These are phyloP conservation scores for Leishmania arabica DNA, from an alignment of 208 protist species.

Conservation along the genomic window DNA sequence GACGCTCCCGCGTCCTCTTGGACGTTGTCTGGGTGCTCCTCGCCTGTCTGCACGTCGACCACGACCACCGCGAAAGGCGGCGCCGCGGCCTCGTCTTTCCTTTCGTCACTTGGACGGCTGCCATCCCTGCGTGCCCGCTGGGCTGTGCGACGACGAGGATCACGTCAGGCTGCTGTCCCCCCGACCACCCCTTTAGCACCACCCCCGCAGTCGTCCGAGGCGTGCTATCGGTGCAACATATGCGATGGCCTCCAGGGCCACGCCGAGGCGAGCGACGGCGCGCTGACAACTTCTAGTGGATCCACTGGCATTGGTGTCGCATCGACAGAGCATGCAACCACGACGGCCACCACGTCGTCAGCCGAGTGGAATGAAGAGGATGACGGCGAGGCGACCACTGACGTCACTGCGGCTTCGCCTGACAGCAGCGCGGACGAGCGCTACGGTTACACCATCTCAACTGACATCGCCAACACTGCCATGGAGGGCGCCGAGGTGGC, in stretches of 20 bases:
- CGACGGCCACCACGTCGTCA: neutral
- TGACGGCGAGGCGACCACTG: slow-evolving; percentile 19
- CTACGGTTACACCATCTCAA: slow-evolving; percentile 33
- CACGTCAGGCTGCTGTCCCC: neutral
- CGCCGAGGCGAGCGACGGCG: neutral
- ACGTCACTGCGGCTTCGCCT: slow-evolving; percentile 1
- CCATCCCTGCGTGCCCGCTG: slow-evolving; percentile 28
- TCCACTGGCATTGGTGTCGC: neutral
- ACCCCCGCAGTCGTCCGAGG: slow-evolving; percentile 11
- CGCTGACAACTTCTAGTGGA: neutral
- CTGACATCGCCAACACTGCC: slow-evolving; percentile 64
- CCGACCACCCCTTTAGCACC: slow-evolving; percentile 1
- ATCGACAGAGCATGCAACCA: neutral
- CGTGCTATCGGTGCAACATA: slow-evolving; percentile 70
- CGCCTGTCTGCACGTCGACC: neutral
- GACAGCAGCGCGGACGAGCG: slow-evolving; percentile 22
- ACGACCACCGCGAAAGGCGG: neutral
- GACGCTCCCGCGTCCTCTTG: neutral
- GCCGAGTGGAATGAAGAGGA: slow-evolving; percentile 35
- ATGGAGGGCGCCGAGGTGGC: slow-evolving; percentile 64
- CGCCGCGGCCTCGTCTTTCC: slow-evolving; percentile 7
- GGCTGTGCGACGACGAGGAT: slow-evolving; percentile 23
- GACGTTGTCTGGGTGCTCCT: neutral
- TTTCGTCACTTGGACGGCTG: slow-evolving; percentile 20
- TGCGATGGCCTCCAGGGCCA: slow-evolving; percentile 47